Conservation (phyloP, 2,329 filamentous ascomycete species). For the Diaporthe citrichinensis region DNA sequence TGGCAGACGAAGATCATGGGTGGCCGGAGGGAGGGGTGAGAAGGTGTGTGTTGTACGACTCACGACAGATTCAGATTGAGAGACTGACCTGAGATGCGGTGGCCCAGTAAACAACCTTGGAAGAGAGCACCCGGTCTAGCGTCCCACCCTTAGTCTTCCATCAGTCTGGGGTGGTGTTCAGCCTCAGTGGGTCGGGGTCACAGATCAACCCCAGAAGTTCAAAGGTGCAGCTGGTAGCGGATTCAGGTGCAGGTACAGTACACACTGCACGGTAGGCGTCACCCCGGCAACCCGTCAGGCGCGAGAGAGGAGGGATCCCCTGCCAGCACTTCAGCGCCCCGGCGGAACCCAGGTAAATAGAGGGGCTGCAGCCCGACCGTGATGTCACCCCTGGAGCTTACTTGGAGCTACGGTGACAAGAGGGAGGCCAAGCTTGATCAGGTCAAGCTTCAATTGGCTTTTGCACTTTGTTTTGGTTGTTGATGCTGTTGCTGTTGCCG, state of each 20-base stretch:
- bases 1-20: conserved; percentile 27
- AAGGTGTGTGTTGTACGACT: conserved; percentile 18
- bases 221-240: conserved; percentile 1
- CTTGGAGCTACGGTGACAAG: background rate
- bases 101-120: conserved; percentile 30
- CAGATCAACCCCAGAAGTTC: conserved; percentile 32
- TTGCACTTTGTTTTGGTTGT: conserved; percentile 17
- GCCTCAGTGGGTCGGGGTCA: conserved; percentile 35
- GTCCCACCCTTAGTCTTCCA: background rate
- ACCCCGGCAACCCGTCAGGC: conserved; percentile 5
- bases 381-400: conserved; percentile 29
- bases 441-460: conserved; percentile 33
- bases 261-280: conserved; percentile 7
- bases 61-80: conserved; percentile 24
- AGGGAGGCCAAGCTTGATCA: conserved; percentile 16
- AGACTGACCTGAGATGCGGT: conserved; percentile 3
- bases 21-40: conserved; percentile 6
- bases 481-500: background rate
- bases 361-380: conserved; percentile 22
- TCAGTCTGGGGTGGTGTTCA: conserved; percentile 35
- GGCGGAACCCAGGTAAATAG: conserved; percentile 12
- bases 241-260: conserved; percentile 2
- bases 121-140: conserved; percentile 10
- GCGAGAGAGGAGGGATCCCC: conserved; percentile 16
- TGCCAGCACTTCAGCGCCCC: background rate